These are phyloP conservation scores for Cryoendolithus antarcticus DNA, from an alignment of 2,329 filamentous ascomycete genomes.

Conservation along the genomic window DNA sequence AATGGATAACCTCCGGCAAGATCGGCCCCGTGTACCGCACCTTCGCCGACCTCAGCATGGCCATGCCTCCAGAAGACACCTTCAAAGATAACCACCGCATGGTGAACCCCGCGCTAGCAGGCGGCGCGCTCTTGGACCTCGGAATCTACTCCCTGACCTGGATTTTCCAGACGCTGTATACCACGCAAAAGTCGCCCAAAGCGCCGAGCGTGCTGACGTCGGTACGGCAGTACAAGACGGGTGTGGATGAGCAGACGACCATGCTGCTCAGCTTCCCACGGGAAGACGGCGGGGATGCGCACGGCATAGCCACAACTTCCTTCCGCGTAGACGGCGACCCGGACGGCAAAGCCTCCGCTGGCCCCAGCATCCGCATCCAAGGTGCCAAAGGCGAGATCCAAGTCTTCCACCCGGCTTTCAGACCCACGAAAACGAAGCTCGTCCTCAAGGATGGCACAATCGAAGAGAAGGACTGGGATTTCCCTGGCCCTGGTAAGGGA, in stretches of 20 bases:
- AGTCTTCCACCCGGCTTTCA: constrained; percentile 59
- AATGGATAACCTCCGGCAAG: constrained; percentile 46
- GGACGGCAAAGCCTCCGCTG: constrained; percentile 45
- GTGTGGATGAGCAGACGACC: constrained; percentile 66
- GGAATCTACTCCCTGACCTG: constrained; percentile 84
- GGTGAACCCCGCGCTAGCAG: constrained; percentile 72
- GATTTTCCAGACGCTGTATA: constrained; percentile 83
- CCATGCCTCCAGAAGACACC: constrained; percentile 47
- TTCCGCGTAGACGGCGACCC: constrained; percentile 52
- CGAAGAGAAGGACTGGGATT: constrained; percentile 34
- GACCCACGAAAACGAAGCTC: constrained; percentile 40
- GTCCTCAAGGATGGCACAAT: constrained; percentile 31
- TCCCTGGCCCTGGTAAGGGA: constrained; percentile 35
- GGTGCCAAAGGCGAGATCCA: constrained; percentile 73
- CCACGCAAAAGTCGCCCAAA: constrained; percentile 57
- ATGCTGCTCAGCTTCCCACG: constrained; percentile 66
- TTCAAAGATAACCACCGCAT: constrained; percentile 57
- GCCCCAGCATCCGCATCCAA: constrained; percentile 65
- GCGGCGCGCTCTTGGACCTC: constrained; percentile 70
- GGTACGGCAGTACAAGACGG: constrained; percentile 63
- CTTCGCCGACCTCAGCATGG: constrained; percentile 47
- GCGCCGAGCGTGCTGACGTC: constrained; percentile 53
- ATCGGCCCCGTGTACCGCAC: constrained; percentile 46
- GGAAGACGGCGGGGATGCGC: constrained; percentile 43
- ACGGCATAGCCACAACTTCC: constrained; percentile 52